phyloP scores from a whole-genome alignment of 371 early-diverging fungal genomes.

The Mucor indicus region DNA sequence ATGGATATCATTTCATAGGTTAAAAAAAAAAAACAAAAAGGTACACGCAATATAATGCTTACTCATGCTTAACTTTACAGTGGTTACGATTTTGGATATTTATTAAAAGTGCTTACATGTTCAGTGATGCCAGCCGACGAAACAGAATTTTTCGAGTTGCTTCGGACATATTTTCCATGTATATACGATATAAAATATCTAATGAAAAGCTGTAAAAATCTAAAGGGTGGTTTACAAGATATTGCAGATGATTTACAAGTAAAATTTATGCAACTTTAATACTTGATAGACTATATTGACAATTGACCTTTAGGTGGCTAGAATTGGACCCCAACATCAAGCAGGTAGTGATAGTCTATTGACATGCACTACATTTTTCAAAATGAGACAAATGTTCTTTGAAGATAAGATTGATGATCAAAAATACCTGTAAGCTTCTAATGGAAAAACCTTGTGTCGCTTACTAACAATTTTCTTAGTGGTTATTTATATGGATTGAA shows the following conservation, averaged over 20 bases:
- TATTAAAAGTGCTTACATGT: conserved; percentile 95
- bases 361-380: conserved; percentile 96
- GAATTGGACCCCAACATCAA: conserved; percentile 99
- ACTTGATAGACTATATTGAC: not conserved
- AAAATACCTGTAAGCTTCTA: conserved; percentile 73
- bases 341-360: conserved; percentile 99
- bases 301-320: conserved; percentile 54
- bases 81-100: conserved; percentile 99
- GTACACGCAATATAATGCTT: not conserved
- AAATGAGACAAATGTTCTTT: conserved; percentile 93
- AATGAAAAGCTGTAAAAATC: conserved; percentile 94
- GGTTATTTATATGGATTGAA: conserved; percentile 61
- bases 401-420: conserved; percentile 92
- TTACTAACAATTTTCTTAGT: conserved; percentile 11
- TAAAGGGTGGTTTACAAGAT: conserved; percentile 99
- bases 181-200: conserved; percentile 99
- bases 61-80: conserved; percentile 32
- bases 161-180: conserved; percentile 94
- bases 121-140: conserved; percentile 92
- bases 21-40: conserved; percentile 4
- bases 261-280: not conserved
- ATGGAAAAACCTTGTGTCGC: not conserved
- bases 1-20: conserved; percentile 99
- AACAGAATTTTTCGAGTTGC: conserved; percentile 91
- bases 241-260: conserved; percentile 97